phyloP scores from a whole-genome alignment of 2,329 filamentous ascomycete genomes.

The Alternaria sp. region DNA sequence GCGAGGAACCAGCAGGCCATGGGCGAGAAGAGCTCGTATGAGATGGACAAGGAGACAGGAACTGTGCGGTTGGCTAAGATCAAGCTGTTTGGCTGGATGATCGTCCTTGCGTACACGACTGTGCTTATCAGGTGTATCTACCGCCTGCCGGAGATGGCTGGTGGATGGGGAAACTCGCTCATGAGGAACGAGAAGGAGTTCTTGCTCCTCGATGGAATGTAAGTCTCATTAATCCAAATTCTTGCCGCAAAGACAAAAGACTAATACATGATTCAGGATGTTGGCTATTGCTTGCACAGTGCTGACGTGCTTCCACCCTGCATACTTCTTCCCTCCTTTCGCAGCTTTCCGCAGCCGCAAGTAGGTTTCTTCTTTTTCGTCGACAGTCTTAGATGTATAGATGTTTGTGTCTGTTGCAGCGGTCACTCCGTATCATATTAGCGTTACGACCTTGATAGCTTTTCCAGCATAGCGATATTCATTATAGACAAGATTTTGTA shows the following conservation, averaged over 20 bases:
- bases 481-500: background rate
- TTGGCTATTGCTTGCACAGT: slow-evolving; percentile 32
- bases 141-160: slow-evolving; percentile 54
- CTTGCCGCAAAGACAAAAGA: background rate
- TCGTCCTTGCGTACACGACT: slow-evolving; percentile 49
- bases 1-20: slow-evolving; percentile 9
- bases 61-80: slow-evolving; percentile 20
- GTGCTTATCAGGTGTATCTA: slow-evolving; percentile 57
- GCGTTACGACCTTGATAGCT: background rate
- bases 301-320: slow-evolving; percentile 34
- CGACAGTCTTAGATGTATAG: background rate
- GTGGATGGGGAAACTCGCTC: slow-evolving; percentile 51
- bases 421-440: background rate
- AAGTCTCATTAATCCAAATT: slow-evolving; percentile 3
- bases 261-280: slow-evolving; percentile 28
- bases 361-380: background rate
- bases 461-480: slow-evolving; percentile 6
- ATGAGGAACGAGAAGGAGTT: slow-evolving; percentile 56
- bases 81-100: slow-evolving; percentile 27
- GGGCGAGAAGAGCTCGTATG: slow-evolving; percentile 32
- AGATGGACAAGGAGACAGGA: slow-evolving; percentile 30
- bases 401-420: background rate
- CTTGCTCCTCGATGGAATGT: slow-evolving; percentile 56
- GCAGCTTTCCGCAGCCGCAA: slow-evolving; percentile 29
- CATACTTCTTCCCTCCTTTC: slow-evolving; percentile 37